phyloP scores from a whole-genome alignment of 805 yeast species.

The Starmerella sirachaensis region DNA sequence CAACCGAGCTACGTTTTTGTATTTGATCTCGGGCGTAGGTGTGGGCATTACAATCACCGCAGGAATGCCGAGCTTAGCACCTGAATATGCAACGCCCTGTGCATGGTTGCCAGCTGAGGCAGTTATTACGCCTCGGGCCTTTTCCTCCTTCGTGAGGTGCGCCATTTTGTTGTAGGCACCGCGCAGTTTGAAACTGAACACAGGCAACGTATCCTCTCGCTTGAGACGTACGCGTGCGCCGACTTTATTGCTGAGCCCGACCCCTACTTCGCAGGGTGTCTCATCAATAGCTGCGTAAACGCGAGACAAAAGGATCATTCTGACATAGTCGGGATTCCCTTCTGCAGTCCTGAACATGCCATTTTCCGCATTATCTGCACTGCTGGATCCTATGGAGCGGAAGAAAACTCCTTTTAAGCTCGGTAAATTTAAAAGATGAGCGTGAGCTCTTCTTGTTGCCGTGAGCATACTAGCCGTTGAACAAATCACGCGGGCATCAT shows the following conservation, averaged over 20 bases:
- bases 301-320: slow-evolving; percentile 77
- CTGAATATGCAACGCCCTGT: slow-evolving; percentile 94
- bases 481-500: no score
- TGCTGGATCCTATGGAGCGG: no score
- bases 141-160: slow-evolving; percentile 46
- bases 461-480: no score
- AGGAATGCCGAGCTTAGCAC: slow-evolving; percentile 71
- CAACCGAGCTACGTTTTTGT: slow-evolving; percentile 75
- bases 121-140: slow-evolving; percentile 81
- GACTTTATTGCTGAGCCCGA: slow-evolving; percentile 58
- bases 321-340: slow-evolving; percentile 84
- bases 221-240: slow-evolving; percentile 68
- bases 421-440: no score
- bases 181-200: slow-evolving; percentile 87
- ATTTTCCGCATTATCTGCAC: no score
- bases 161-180: slow-evolving; percentile 98
- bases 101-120: slow-evolving; percentile 99
- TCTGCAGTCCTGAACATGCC: no score
- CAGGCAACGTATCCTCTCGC: slow-evolving; percentile 89
- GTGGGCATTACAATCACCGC: slow-evolving; percentile 98
- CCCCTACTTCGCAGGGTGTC: slow-evolving; percentile 70
- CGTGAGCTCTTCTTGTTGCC: no score
- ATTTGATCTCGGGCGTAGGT: slow-evolving; percentile 91
- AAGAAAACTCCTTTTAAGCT: no score
- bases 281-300: slow-evolving; percentile 93